Evolutionary conservation across 2,329 filamentous ascomycete genomes (phyloP).

Genomic region (Beauveria rudraprayagi): DNA sequence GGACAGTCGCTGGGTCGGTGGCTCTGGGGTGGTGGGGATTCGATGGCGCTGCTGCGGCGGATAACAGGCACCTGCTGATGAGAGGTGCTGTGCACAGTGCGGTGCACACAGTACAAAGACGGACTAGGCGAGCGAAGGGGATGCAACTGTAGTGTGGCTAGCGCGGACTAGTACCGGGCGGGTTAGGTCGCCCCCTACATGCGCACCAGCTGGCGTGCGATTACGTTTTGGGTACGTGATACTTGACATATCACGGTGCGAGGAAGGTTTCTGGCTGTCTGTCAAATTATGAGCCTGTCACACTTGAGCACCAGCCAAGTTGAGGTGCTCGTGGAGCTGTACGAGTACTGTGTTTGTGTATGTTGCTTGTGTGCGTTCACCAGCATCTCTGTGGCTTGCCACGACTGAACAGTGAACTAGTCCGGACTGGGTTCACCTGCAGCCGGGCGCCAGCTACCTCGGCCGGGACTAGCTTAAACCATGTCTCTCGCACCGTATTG

Average conservation of each 20-base stretch:
- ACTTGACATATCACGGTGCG: no score
- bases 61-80: constrained; percentile 1
- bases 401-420: neutral
- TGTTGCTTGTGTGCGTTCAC: neutral
- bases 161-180: neutral
- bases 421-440: neutral
- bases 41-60: constrained; percentile 11
- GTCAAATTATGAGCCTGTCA: neutral
- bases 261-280: neutral
- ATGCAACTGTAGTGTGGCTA: neutral
- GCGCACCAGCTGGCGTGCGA: neutral
- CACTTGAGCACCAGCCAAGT: neutral
- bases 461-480: constrained; percentile 3
- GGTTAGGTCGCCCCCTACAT: neutral
- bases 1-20: constrained; percentile 9
- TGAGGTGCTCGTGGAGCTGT: neutral
- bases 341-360: neutral
- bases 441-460: constrained; percentile 7
- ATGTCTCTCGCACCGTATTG: constrained; percentile 9
- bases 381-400: neutral
- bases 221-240: neutral
- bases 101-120: neutral
- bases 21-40: constrained; percentile 8
- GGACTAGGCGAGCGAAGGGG: neutral
- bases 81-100: neutral